These are phyloP conservation scores for Penicillium cosmopolitanum DNA, from an alignment of 495 filamentous ascomycete genomes.

Conservation along the genomic window DNA sequence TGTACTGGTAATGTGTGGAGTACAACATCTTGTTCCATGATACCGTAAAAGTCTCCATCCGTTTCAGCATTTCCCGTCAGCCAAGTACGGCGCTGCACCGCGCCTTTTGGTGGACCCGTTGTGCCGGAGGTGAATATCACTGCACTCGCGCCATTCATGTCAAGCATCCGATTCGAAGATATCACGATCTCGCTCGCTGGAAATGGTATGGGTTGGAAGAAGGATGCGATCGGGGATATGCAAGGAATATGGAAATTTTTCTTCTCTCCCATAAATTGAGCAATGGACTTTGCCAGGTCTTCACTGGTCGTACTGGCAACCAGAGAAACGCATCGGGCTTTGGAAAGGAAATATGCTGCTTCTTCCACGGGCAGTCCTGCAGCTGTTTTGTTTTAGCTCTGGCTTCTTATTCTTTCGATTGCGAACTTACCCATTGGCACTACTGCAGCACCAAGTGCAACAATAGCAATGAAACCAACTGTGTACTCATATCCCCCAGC, in stretches of 20 bases:
- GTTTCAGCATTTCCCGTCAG: constrained; percentile 31
- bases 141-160: constrained; percentile 31
- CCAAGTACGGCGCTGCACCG: constrained; percentile 39
- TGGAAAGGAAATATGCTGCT: constrained; percentile 47
- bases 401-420: background rate
- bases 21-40: constrained; percentile 31
- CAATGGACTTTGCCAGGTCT: constrained; percentile 20
- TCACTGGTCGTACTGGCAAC: constrained; percentile 22
- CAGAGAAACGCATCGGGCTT: constrained; percentile 32
- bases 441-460: constrained; percentile 48
- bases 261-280: constrained; percentile 18
- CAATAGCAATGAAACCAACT: constrained; percentile 47
- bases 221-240: constrained; percentile 26
- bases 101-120: constrained; percentile 52
- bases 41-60: constrained; percentile 32
- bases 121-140: constrained; percentile 51
- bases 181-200: constrained; percentile 21
- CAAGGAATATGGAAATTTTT: constrained; percentile 25
- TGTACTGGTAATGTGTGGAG: constrained; percentile 52
- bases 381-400: constrained; percentile 16
- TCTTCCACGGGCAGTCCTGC: constrained; percentile 40
- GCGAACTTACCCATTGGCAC: constrained; percentile 34
- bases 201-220: constrained; percentile 15
- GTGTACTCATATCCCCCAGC: constrained; percentile 54
- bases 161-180: constrained; percentile 29